phyloP scores from a whole-genome alignment of 2,329 filamentous ascomycete genomes.

The Colletotrichum sublineola region DNA sequence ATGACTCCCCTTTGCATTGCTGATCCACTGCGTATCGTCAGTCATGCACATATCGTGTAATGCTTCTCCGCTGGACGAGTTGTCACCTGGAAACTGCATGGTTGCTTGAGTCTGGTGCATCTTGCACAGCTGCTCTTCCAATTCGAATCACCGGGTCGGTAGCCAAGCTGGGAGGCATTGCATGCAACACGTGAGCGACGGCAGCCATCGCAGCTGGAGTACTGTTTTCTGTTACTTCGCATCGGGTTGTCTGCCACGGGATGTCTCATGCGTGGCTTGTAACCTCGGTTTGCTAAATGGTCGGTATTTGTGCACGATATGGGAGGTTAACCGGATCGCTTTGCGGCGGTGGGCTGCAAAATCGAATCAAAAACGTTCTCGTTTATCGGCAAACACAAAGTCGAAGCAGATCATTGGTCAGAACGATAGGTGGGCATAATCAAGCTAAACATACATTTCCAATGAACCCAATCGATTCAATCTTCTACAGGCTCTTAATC shows the following conservation, averaged over 20 bases:
- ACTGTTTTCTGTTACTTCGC: constrained; percentile 44
- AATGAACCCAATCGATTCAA: not conserved
- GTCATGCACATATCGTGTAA: not conserved
- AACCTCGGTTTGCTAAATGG: not conserved
- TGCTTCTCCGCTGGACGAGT: not conserved
- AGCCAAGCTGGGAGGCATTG: constrained; percentile 46
- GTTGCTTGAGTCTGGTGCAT: constrained; percentile 32
- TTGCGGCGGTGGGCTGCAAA: not conserved
- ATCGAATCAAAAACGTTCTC: not conserved
- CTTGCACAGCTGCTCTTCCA: constrained; percentile 40
- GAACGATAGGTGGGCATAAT: not conserved
- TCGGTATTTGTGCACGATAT: not conserved
- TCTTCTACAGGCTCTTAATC: too few species aligned
- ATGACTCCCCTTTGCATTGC: not conserved
- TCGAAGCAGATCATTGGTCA: not conserved
- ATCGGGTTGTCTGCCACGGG: not conserved
- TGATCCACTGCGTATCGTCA: not conserved
- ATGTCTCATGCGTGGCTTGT: not conserved
- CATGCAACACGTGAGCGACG: constrained; percentile 50
- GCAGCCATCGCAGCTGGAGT: constrained; percentile 52
- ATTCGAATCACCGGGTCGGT: constrained; percentile 27
- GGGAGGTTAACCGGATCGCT: too few species aligned
- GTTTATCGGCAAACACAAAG: not conserved
- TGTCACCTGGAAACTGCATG: constrained; percentile 44
- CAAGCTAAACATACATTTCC: not conserved